These are phyloP conservation scores for Reticulascus tulasneorum DNA, from an alignment of 2,329 filamentous ascomycete genomes.

Conservation along the genomic window DNA sequence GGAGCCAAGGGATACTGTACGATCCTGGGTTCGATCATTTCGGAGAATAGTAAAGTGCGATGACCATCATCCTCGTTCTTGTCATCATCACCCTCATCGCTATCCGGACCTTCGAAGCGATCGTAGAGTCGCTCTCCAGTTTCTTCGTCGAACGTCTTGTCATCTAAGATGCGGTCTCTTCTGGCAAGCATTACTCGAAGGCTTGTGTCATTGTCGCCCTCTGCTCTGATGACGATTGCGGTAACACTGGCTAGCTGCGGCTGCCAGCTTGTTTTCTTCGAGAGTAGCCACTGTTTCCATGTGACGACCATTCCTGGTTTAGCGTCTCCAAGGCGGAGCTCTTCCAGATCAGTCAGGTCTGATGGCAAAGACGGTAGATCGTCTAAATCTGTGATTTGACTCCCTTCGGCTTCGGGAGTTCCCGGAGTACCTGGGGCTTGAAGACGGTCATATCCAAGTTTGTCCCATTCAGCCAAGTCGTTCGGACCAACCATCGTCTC, in stretches of 20 bases:
- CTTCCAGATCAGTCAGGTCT: constrained; percentile 50
- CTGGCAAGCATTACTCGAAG: constrained; percentile 64
- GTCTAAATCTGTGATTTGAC: constrained; percentile 46
- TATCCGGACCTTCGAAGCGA: constrained; percentile 70
- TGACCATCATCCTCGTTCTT: constrained; percentile 59
- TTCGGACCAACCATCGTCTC: constrained; percentile 19
- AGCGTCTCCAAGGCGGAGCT: constrained; percentile 43
- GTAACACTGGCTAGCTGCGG: constrained; percentile 63
- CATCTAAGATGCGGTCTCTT: constrained; percentile 58
- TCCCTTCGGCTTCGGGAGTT: constrained; percentile 26
- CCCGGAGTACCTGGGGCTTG: constrained; percentile 18
- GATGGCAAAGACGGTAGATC: constrained; percentile 62
- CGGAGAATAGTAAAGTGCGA: constrained; percentile 54
- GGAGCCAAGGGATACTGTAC: constrained; percentile 38
- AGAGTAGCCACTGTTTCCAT: constrained; percentile 62
- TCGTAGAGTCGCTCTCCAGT: constrained; percentile 71
- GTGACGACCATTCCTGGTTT: constrained; percentile 61
- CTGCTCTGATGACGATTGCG: constrained; percentile 57
- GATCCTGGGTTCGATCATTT: constrained; percentile 66
- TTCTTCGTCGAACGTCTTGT: constrained; percentile 59
- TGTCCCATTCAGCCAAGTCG: constrained; percentile 4
- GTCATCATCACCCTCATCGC: constrained; percentile 54
- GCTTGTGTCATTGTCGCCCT: constrained; percentile 44
- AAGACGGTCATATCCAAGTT: constrained; percentile 5
- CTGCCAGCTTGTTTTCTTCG: constrained; percentile 60